Evolutionary conservation across 345 rosid genomes (phyloP).

Genomic region (Dipteronia dyeriana): DNA sequence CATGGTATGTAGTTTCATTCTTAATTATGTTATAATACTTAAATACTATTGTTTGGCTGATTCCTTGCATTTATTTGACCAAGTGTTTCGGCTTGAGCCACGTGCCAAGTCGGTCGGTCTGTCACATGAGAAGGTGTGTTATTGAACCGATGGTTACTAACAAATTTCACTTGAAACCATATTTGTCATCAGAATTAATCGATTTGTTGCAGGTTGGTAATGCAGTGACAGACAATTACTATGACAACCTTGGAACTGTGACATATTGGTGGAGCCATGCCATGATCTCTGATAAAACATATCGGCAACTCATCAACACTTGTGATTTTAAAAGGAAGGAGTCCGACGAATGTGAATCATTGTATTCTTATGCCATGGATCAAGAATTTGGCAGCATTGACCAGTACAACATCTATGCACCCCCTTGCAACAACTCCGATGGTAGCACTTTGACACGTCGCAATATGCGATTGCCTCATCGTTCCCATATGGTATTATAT

Average conservation of each 20-base stretch:
- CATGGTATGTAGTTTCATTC: slow-evolving; percentile 47
- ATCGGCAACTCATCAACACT: slow-evolving; percentile 71
- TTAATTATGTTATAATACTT: too few relatives aligned
- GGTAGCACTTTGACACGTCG: slow-evolving; percentile 48
- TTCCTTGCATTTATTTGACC: neutral
- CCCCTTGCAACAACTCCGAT: slow-evolving; percentile 87
- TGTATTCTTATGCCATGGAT: slow-evolving; percentile 91
- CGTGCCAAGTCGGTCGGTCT: too few relatives aligned
- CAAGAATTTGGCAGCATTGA: slow-evolving; percentile 94
- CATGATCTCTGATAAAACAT: slow-evolving; percentile 90
- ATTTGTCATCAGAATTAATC: too few relatives aligned
- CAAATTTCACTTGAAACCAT: too few relatives aligned
- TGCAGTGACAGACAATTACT: slow-evolving; percentile 92
- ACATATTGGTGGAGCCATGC: slow-evolving; percentile 99
- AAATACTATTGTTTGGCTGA: neutral
- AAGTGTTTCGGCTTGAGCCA: neutral
- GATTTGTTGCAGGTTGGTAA: slow-evolving; percentile 71
- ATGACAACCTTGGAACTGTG: slow-evolving; percentile 95
- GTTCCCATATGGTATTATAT: slow-evolving; percentile 44
- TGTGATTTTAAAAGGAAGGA: slow-evolving; percentile 84
- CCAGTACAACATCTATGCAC: slow-evolving; percentile 89
- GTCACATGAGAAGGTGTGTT: too few relatives aligned
- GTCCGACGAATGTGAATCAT: slow-evolving; percentile 84
- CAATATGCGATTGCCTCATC: slow-evolving; percentile 65
- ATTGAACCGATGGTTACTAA: too few relatives aligned